phyloP scores from a whole-genome alignment of 2,329 filamentous ascomycete genomes.

The Penicillium sp. region DNA sequence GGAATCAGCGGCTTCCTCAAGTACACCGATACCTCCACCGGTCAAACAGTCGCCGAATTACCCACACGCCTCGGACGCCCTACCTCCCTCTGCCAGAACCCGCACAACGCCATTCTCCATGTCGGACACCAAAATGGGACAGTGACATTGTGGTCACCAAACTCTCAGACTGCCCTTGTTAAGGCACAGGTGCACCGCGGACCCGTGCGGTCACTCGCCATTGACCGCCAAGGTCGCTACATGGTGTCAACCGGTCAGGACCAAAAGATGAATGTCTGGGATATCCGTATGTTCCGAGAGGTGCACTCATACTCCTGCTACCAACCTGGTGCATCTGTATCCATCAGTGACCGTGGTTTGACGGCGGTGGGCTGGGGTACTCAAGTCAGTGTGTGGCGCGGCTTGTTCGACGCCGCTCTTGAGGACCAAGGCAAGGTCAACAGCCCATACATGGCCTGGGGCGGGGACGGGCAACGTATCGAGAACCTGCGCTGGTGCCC shows the following conservation, averaged over 20 bases:
- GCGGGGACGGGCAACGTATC: conserved; percentile 78
- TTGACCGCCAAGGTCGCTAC: conserved; percentile 89
- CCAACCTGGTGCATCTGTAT: conserved; percentile 78
- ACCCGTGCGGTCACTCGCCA: conserved; percentile 80
- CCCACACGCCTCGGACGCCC: conserved; percentile 84
- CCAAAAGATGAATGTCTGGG: conserved; percentile 91
- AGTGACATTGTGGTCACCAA: conserved; percentile 95
- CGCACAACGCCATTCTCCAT: conserved; percentile 88
- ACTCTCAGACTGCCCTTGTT: conserved; percentile 81
- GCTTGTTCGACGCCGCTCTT: conserved; percentile 76
- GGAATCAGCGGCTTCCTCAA: conserved; percentile 80
- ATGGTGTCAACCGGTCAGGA: conserved; percentile 95
- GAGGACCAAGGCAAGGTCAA: conserved; percentile 77
- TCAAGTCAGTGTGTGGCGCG: conserved; percentile 86
- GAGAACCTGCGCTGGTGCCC: conserved; percentile 90
- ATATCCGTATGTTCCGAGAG: conserved; percentile 90
- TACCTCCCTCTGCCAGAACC: conserved; percentile 83
- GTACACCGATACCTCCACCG: conserved; percentile 95
- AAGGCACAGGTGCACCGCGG: conserved; percentile 90
- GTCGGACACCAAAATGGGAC: conserved; percentile 94
- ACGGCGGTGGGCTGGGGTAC: conserved; percentile 93
- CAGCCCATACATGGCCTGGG: conserved; percentile 91
- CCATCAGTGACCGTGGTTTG: conserved; percentile 86
- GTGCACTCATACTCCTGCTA: conserved; percentile 86
- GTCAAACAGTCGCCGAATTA: conserved; percentile 82